A percentile compares a stretch with the other conserved stretches of the same genome.
Evolutionary conservation across 441 rosid genomes (phyloP).

Genomic region (Gossypium davidsonii): DNA sequence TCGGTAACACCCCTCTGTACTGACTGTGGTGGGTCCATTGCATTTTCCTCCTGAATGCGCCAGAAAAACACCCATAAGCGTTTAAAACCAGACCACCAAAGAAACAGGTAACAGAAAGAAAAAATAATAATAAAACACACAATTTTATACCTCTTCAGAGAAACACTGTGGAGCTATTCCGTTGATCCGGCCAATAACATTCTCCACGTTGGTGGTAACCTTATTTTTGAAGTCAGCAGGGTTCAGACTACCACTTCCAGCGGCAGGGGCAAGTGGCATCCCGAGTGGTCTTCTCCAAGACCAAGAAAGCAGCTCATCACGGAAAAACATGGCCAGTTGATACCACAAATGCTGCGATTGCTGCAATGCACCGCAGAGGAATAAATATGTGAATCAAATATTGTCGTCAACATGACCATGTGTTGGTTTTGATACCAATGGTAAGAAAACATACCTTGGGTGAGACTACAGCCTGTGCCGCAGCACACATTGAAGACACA

Average conservation of each 20-base stretch:
- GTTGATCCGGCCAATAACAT: conserved; percentile 63
- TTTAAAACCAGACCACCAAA: not conserved
- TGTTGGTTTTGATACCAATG: not conserved
- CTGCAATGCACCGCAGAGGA: conserved; percentile 33
- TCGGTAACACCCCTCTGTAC: conserved; percentile 85
- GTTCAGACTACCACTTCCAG: conserved; percentile 55
- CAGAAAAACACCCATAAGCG: not conserved
- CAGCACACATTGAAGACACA: conserved; percentile 77
- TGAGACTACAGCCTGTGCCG: conserved; percentile 85
- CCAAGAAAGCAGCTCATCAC: conserved; percentile 92
- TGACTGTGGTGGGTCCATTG: conserved; percentile 78
- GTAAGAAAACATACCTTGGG: conserved; percentile 49
- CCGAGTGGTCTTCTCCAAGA: conserved; percentile 89
- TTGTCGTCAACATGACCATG: not conserved
- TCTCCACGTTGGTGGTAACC: conserved; percentile 72
- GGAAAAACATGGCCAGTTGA: conserved; percentile 95
- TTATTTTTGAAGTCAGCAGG: conserved; percentile 69
- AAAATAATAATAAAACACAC: not conserved
- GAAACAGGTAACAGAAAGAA: not conserved
- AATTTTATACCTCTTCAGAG: conserved; percentile 70
- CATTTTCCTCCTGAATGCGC: conserved; percentile 65
- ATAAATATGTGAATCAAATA: not conserved
- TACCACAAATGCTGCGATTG: conserved; percentile 86
- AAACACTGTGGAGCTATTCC: conserved; percentile 73
- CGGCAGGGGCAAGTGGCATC: conserved; percentile 47